phyloP scores from a whole-genome alignment of 495 filamentous ascomycete species.

The Neurospora tetrasperma region DNA sequence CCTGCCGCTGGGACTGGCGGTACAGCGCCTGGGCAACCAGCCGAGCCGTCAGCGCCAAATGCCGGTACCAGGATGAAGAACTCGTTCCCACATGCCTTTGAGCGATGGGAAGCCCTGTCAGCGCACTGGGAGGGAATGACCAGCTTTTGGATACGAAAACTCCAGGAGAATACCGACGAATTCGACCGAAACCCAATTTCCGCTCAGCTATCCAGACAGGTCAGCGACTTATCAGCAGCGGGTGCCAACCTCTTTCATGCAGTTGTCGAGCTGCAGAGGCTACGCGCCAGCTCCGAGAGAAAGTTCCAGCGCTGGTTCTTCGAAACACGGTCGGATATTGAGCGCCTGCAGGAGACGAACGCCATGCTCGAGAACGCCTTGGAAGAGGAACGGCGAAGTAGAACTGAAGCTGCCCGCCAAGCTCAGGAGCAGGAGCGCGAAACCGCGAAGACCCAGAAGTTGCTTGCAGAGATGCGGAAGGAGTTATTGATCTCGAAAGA shows the following conservation, averaged over 20 bases:
- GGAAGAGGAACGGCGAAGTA: slow-evolving; percentile 57
- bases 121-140: slow-evolving; percentile 98
- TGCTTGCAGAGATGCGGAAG: slow-evolving; percentile 74
- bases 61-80: slow-evolving; percentile 28
- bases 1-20: slow-evolving; percentile 4
- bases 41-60: slow-evolving; percentile 23
- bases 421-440: slow-evolving; percentile 55
- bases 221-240: slow-evolving; percentile 89
- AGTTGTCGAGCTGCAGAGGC: slow-evolving; percentile 90
- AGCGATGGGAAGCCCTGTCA: slow-evolving; percentile 92
- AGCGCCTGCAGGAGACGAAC: slow-evolving; percentile 74
- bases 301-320: slow-evolving; percentile 99
- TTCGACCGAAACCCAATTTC: slow-evolving; percentile 71
- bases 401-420: slow-evolving; percentile 53
- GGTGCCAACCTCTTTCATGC: slow-evolving; percentile 97
- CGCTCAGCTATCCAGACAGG: slow-evolving; percentile 82
- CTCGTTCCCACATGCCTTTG: slow-evolving; percentile 90
- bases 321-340: slow-evolving; percentile 80
- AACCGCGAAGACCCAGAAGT: slow-evolving; percentile 57
- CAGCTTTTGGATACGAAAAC: slow-evolving; percentile 87
- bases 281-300: slow-evolving; percentile 87
- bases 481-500: slow-evolving; percentile 93
- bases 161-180: slow-evolving; percentile 82
- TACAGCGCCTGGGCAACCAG: slow-evolving; percentile 17
- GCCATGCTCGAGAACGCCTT: slow-evolving; percentile 67